Conservation (phyloP, 768 basidiomycete species). For the Leccinellum luteum region DNA sequence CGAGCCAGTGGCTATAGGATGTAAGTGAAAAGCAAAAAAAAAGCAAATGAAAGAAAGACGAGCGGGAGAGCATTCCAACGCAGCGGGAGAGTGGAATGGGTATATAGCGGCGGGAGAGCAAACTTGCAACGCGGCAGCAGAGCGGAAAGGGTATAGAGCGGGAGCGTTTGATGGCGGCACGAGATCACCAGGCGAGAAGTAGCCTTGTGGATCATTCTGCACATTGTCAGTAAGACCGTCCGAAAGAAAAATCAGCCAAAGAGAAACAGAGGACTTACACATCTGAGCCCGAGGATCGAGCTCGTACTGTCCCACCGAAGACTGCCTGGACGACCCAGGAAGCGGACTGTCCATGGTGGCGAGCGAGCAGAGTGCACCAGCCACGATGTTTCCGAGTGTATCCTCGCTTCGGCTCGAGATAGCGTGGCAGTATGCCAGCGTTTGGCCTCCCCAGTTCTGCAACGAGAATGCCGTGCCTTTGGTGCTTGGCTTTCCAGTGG, state of each 20-base stretch:
- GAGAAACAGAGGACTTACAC: not conserved
- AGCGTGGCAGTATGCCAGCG: not conserved
- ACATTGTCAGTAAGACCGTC: not conserved
- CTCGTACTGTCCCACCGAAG: not conserved
- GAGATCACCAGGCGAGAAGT: not conserved
- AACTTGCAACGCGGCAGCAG: not conserved
- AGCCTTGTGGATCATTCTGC: not conserved
- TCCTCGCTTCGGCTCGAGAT: not conserved
- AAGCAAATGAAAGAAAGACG: not conserved
- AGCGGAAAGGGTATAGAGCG: not conserved
- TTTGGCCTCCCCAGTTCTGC: not conserved
- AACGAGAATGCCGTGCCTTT: not conserved
- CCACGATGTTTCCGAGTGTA: not conserved
- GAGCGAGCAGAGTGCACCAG: not conserved
- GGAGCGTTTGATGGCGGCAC: not conserved
- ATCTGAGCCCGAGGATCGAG: not conserved
- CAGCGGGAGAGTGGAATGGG: not conserved
- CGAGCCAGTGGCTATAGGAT: not conserved
- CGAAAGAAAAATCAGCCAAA: not conserved
- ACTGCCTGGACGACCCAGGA: not conserved
- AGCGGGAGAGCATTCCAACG: too few species aligned
- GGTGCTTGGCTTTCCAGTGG: not conserved
- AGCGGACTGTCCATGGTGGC: not conserved
- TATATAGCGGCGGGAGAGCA: not conserved
- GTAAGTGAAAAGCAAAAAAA: not conserved